Percentiles rank a stretch among this genome's conserved stretches.
phyloP scores from a whole-genome alignment of 2,329 filamentous ascomycete species.

The Diaporthe eres region DNA sequence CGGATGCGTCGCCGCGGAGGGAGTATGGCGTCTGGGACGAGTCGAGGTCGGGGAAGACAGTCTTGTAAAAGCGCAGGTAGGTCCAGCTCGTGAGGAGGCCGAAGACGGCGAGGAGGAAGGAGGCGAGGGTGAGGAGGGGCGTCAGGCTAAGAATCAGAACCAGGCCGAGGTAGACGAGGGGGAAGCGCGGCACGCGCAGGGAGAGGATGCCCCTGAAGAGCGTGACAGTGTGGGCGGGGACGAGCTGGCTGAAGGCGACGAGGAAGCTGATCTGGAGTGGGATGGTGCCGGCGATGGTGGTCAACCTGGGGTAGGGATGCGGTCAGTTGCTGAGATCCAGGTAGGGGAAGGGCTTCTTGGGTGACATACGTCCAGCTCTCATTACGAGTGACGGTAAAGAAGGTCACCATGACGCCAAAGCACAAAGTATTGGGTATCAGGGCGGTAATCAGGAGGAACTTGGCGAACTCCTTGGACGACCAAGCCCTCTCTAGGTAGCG shows the following conservation, averaged over 20 bases:
- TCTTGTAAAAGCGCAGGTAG: conserved; percentile 96
- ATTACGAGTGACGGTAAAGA: conserved; percentile 78
- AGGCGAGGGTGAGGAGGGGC: conserved; percentile 75
- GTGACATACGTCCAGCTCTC: conserved; percentile 74
- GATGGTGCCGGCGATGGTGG: conserved; percentile 89
- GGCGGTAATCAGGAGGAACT: conserved; percentile 84
- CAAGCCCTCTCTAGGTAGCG: conserved; percentile 96
- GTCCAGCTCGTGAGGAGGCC: conserved; percentile 93
- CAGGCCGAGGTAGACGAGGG: conserved; percentile 80
- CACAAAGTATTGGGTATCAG: conserved; percentile 85
- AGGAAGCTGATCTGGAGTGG: conserved; percentile 94
- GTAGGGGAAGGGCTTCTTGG: not conserved
- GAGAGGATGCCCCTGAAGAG: conserved; percentile 91
- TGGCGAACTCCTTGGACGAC: conserved; percentile 92
- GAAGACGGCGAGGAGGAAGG: conserved; percentile 83
- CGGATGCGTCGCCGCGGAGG: conserved; percentile 91
- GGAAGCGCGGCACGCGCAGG: conserved; percentile 82
- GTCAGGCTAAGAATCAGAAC: conserved; percentile 75
- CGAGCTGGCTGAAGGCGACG: conserved; percentile 96
- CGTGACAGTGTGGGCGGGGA: conserved; percentile 96
- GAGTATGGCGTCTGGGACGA: conserved; percentile 66
- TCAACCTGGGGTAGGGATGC: conserved; percentile 67
- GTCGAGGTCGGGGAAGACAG: conserved; percentile 78
- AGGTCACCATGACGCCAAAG: conserved; percentile 80
- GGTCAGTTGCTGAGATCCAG: conserved; percentile 41